A percentile compares a stretch with the other conserved stretches of the same genome.
Evolutionary conservation across 2,329 filamentous ascomycete genomes (phyloP).

Genomic region (Trichoderma sp.): DNA sequence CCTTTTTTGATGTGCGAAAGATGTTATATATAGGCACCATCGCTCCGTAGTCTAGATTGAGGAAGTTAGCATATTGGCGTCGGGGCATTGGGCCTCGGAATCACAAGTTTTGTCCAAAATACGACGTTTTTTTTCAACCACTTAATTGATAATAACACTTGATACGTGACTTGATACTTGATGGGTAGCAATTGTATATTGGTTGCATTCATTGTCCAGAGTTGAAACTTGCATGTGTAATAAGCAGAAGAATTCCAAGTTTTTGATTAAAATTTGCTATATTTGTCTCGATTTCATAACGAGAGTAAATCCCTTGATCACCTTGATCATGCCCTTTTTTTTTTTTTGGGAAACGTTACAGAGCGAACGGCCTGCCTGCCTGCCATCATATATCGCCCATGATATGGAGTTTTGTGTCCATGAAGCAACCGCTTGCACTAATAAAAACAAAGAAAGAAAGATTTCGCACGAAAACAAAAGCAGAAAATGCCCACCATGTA

Average conservation of each 20-base stretch:
- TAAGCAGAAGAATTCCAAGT: neutral
- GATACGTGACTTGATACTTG: neutral
- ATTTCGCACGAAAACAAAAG: neutral
- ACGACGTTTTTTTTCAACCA: neutral
- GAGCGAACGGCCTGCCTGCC: neutral
- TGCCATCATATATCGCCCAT: conserved; percentile 10
- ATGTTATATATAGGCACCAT: conserved; percentile 19
- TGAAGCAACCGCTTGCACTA: conserved; percentile 8
- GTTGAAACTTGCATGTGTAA: neutral
- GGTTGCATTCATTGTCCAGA: neutral
- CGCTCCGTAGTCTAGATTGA: neutral
- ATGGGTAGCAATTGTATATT: neutral
- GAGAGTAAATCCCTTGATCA: conserved; percentile 16
- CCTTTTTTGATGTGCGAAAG: neutral
- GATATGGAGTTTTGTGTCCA: neutral
- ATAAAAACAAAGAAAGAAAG: neutral
- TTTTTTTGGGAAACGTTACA: neutral
- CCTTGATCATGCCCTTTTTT: neutral
- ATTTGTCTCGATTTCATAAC: conserved; percentile 20
- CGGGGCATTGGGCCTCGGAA: neutral
- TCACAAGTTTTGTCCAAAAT: conserved; percentile 11
- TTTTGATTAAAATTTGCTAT: conserved; percentile 23
- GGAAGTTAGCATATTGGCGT: conserved; percentile 10
- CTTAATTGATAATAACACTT: neutral
- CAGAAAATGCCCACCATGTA: neutral